Conservation (phyloP, 2,329 filamentous ascomycete species). For the Podosphaera fusca region DNA sequence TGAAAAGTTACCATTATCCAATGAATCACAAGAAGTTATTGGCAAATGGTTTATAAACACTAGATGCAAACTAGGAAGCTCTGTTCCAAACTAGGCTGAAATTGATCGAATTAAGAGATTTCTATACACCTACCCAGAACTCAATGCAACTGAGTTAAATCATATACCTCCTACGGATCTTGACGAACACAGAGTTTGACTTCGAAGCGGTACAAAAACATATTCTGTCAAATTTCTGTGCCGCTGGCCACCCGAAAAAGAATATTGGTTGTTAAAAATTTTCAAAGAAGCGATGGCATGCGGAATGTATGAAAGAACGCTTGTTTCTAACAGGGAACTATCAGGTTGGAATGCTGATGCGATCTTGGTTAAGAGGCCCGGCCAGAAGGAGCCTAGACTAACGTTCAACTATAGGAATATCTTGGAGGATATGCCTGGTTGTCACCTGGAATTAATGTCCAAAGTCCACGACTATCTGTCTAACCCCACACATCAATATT, state of each 20-base stretch:
- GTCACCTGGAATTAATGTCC: neutral
- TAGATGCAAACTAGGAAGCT: too few relatives aligned
- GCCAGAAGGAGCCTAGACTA: neutral
- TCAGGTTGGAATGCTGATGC: neutral
- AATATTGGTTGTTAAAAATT: neutral
- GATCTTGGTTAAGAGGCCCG: neutral
- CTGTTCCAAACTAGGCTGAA: too few relatives aligned
- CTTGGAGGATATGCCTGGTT: neutral
- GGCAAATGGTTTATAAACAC: too few relatives aligned
- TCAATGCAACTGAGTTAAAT: neutral
- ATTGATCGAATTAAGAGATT: neutral
- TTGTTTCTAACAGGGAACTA: neutral
- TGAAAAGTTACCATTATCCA: too few relatives aligned
- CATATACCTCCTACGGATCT: neutral
- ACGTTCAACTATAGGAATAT: slow-evolving; percentile 3
- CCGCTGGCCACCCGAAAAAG: neutral
- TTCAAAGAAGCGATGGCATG: neutral
- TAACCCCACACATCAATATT: neutral
- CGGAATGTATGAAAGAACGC: neutral
- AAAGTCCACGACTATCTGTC: slow-evolving; percentile 2
- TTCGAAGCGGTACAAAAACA: neutral
- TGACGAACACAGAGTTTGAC: neutral
- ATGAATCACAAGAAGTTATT: too few relatives aligned
- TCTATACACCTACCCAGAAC: slow-evolving; percentile 1
- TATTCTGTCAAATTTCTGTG: neutral